A percentile compares a stretch with the other conserved stretches of the same genome.
phyloP scores from a whole-genome alignment of 139 green algal species.

The Chlamydomonas sp. region DNA sequence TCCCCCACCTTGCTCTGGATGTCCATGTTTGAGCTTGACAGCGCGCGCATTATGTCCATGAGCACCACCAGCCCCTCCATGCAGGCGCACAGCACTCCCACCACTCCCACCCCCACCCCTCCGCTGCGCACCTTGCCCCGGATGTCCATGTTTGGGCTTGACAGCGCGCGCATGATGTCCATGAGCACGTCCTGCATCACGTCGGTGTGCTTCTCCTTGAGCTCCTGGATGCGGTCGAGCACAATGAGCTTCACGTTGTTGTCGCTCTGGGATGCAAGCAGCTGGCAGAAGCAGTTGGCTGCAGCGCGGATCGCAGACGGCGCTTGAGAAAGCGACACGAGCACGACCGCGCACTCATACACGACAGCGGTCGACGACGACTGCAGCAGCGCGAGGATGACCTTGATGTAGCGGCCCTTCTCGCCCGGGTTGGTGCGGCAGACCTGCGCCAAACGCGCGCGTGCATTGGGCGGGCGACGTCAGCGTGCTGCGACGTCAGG shows the following conservation, averaged over 20 bases:
- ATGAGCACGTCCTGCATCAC: constrained; percentile 92
- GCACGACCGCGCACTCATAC: constrained; percentile 91
- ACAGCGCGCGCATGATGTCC: constrained; percentile 90
- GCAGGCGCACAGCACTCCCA: too few species aligned
- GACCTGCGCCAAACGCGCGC: too few species aligned
- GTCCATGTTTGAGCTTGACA: constrained; percentile 86
- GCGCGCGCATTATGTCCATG: constrained; percentile 93
- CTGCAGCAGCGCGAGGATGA: constrained; percentile 90
- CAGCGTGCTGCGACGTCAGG: too few species aligned
- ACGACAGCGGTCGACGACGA: constrained; percentile 77
- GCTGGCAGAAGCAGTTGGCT: constrained; percentile 94
- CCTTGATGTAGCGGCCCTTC: constrained; percentile 98
- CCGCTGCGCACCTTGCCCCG: too few species aligned
- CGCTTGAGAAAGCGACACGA: constrained; percentile 83
- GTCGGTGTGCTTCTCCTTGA: constrained; percentile 65
- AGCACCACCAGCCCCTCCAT: too few species aligned
- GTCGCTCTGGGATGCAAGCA: constrained; percentile 90
- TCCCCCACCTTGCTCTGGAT: constrained; percentile 91
- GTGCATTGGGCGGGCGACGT: too few species aligned
- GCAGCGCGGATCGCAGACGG: constrained; percentile 91
- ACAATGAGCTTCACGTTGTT: constrained; percentile 99
- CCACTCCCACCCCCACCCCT: too few species aligned
- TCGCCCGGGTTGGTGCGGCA: constrained; percentile 72
- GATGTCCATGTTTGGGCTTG: constrained; percentile 89
- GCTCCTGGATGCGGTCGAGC: constrained; percentile 79